Conservation (phyloP, 805 yeast species). For the Cyberlindnera xylosilytica region DNA sequence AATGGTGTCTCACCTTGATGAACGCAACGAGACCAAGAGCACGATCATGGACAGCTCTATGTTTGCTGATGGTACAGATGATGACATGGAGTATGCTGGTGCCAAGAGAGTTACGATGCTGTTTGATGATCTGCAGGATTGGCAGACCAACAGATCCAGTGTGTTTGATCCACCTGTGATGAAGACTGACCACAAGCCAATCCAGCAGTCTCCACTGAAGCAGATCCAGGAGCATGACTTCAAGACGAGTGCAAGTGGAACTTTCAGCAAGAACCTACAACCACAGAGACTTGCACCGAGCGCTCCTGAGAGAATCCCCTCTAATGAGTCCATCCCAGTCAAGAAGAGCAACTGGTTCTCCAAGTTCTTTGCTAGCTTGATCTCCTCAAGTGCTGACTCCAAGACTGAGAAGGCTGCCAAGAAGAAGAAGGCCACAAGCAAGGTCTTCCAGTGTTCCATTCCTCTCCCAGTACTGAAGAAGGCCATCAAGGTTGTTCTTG, state of each 20-base stretch:
- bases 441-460: slow-evolving; percentile 17
- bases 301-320: slow-evolving; percentile 17
- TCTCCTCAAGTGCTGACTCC: slow-evolving; percentile 12
- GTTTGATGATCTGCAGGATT: slow-evolving; percentile 22
- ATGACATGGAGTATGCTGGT: slow-evolving; percentile 20
- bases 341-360: slow-evolving; percentile 38
- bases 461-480: slow-evolving; percentile 22
- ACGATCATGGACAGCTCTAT: slow-evolving; percentile 23
- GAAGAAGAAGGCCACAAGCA: slow-evolving; percentile 9
- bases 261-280: slow-evolving; percentile 7
- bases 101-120: slow-evolving; percentile 28
- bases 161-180: slow-evolving; percentile 3
- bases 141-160: not conserved
- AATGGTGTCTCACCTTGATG: slow-evolving; percentile 12
- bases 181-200: slow-evolving; percentile 9
- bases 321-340: slow-evolving; percentile 19
- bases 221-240: slow-evolving; percentile 23
- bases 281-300: slow-evolving; percentile 24
- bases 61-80: slow-evolving; percentile 26
- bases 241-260: slow-evolving; percentile 15
- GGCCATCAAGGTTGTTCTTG: slow-evolving; percentile 37
- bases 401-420: slow-evolving; percentile 10
- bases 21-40: slow-evolving; percentile 18
- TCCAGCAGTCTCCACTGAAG: slow-evolving; percentile 22
- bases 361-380: slow-evolving; percentile 31